Conservation (phyloP, 371 early-diverging fungal genomes). For the Dinochytrium kinnereticum region DNA sequence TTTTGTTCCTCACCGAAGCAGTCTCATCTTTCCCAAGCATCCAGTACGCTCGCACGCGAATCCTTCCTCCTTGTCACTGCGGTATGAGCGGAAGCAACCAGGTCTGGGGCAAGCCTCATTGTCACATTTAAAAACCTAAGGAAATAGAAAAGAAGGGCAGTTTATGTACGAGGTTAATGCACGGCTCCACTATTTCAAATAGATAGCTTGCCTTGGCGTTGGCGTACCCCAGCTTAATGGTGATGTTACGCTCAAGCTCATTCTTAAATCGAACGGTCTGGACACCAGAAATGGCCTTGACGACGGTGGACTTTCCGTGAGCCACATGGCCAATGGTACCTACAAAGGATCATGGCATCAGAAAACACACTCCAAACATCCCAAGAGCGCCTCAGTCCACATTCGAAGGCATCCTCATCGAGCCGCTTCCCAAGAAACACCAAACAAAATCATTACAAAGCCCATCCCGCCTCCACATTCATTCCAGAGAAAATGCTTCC, state of each 20-base stretch:
- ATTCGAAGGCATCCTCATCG: not conserved
- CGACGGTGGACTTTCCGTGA: slow-evolving; percentile 99
- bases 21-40: slow-evolving; percentile 87
- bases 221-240: slow-evolving; percentile 99
- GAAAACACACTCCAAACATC: slow-evolving; percentile 48
- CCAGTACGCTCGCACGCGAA: slow-evolving; percentile 91
- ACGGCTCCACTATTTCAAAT: not conserved
- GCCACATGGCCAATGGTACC: slow-evolving; percentile 99
- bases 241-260: slow-evolving; percentile 99
- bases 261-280: slow-evolving; percentile 99
- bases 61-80: slow-evolving; percentile 83
- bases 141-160: not conserved
- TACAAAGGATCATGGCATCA: slow-evolving; percentile 32
- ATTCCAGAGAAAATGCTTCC: no score
- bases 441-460: not conserved
- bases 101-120: slow-evolving; percentile 94
- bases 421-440: not conserved
- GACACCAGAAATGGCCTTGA: slow-evolving; percentile 99
- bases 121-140: slow-evolving; percentile 95
- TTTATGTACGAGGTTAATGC: slow-evolving; percentile 3
- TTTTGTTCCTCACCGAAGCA: slow-evolving; percentile 72
- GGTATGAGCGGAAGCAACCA: slow-evolving; percentile 92
- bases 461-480: not conserved
- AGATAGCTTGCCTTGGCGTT: slow-evolving; percentile 87
- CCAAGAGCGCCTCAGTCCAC: not conserved